These are phyloP conservation scores for Mycena pura DNA, from an alignment of 768 basidiomycete species.

Conservation along the genomic window DNA sequence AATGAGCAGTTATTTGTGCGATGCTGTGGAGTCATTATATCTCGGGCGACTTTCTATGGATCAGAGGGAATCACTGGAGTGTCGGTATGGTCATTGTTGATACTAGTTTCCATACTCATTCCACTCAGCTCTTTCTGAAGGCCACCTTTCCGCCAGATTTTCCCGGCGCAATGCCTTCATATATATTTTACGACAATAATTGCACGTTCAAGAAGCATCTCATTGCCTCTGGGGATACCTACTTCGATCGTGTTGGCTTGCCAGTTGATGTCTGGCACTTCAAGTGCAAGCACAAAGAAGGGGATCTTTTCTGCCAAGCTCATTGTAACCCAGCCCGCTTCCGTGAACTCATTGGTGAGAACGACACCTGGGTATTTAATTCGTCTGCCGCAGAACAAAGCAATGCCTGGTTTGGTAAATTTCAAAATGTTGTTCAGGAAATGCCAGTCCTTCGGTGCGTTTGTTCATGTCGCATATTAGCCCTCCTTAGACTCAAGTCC, in stretches of 20 bases:
- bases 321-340: constrained; percentile 32
- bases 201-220: constrained; percentile 21
- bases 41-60: constrained; percentile 21
- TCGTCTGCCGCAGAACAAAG: constrained; percentile 36
- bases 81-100: too few relatives aligned
- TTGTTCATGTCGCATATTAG: too few relatives aligned
- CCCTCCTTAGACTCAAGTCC: too few relatives aligned
- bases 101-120: too few relatives aligned
- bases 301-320: constrained; percentile 1
- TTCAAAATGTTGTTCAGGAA: constrained; percentile 29
- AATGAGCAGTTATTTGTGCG: constrained; percentile 31
- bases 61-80: constrained; percentile 15
- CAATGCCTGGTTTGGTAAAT: constrained; percentile 35
- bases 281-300: constrained; percentile 15
- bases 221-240: background rate
- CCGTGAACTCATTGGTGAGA: constrained; percentile 31
- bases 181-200: constrained; percentile 33
- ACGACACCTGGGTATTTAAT: constrained; percentile 37
- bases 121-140: constrained; percentile 2
- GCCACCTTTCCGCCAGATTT: background rate
- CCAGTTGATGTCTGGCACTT: constrained; percentile 25
- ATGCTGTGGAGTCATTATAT: constrained; percentile 30
- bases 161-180: constrained; percentile 15
- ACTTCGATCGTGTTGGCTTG: constrained; percentile 10
- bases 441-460: constrained; percentile 23